Evolutionary conservation across 345 rosid species (phyloP), one percentile per base, ranked within the genome.

Genomic region (Microthlaspi erraticum): DNA sequence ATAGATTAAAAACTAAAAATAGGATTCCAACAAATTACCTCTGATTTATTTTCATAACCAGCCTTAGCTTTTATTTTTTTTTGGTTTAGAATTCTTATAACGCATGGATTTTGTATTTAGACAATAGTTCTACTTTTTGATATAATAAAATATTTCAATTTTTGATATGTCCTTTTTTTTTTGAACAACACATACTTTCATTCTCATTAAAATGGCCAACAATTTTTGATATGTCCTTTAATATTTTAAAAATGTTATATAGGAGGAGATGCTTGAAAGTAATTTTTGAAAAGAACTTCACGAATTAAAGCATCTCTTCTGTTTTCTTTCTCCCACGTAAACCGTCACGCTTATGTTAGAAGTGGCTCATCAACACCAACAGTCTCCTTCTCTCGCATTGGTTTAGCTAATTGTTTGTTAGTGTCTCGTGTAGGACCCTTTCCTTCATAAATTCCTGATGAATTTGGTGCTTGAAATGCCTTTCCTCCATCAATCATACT

Each of bases 311-410:
- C 70, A 39, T 19, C 32, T 10, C 3, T 13, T 14, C 11, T 42
- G 1, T 64, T 46, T 54, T 6, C 14, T 3, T 26, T 26, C 13
- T 29, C 49, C 53, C 17, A 58, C 26, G 60, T 32, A 75, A 68
- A 45, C 70, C 75, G 79, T 76, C 79, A 76, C 64, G 79, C 79
- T 76, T 76, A 76, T 69, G 79, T 32, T 63, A 69, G 60, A 56
- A 64, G 26, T 33, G 68, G 73, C 78, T 74, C 78, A 73, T 73
- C 77, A 73, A 56, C 23, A 48, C 60, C 44, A 64, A 50, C 17
- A 31, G 20, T 18, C 7, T 19, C 26, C 14, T 41, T 59, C 42
- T 49, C 46, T 42, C 36, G 66, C 42, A 13, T 54, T 54, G 76
- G 68, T 46, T 49, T 57, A 39, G 60, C 54, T 57, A 73, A 73